Base-by-base conservation (phyloP, 2,329 filamentous ascomycete species). In the Akanthomyces muscarius region DNA sequence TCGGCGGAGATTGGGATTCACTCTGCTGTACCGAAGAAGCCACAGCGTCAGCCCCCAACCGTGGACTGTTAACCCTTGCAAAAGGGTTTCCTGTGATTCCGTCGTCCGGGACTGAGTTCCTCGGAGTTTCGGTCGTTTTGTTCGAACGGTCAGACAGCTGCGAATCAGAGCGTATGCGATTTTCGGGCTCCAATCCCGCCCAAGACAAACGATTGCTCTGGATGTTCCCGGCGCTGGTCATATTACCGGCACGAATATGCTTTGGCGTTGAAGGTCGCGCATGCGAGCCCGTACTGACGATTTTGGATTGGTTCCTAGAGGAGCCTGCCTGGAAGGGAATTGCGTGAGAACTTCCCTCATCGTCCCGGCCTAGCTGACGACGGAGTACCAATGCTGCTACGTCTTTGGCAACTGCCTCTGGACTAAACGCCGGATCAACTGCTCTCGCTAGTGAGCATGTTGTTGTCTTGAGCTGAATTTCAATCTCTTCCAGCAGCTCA, bases 11-110 rank as follows among this genome's bases (percentile, higher is more conserved):
- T 4, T 33, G 30, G 23, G 13, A 5, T 2, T 33, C 44, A 4
- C 23, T 16, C 5, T 36, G 58, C 25, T 72, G 69, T 13, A 74
- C 63, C 25, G 73, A 71, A 5, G 69, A 65, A 4, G 69, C 66
- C 4, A 70, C 68, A 3, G 71, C 71, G 58, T 66, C 68, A 5
- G 65, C 67, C 6, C 70, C 65, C 36, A 71, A 67, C 21, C 75
- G 73, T 2, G 74, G 70, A 16, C 72, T 75, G 38, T 72, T 73
- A 18, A 83, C 81, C 28, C 82, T 76, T 14, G 82, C 72, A 67
- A 86, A 86, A 0, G 83, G 83, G 65, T 74, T 82, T 25, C 83
- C 82, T 7, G 82, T 80, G 33, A 86, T 83, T 11, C 83, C 83
- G 66, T 84, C 81, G 58, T 81, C 77, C 7, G 71, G 64, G 10